Evolutionary conservation across 2,329 filamentous ascomycete genomes (phyloP).

Genomic region (Fusarium oligoseptatum): DNA sequence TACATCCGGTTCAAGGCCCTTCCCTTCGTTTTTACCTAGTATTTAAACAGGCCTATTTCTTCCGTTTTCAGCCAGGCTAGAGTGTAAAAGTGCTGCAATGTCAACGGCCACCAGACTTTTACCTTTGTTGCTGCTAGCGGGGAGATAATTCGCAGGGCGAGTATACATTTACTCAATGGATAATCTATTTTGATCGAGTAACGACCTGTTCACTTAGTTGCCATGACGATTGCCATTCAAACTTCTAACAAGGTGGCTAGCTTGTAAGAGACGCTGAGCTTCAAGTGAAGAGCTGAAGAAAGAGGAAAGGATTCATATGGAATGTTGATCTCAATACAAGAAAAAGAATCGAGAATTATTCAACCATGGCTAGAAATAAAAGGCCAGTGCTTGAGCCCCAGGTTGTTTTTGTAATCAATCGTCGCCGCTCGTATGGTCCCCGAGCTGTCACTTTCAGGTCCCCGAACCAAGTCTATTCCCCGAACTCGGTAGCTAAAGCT

Average conservation of each 20-base stretch:
- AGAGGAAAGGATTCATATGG: neutral
- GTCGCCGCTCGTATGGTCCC: neutral
- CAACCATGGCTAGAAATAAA: neutral
- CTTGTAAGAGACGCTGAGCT: neutral
- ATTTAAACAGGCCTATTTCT: neutral
- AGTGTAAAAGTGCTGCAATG: neutral
- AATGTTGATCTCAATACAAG: neutral
- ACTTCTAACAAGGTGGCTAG: neutral
- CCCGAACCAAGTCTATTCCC: neutral
- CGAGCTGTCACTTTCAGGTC: constrained; percentile 2
- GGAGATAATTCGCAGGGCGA: neutral
- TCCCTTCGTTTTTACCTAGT: neutral
- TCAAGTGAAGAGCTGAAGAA: too few relatives aligned
- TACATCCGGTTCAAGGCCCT: neutral
- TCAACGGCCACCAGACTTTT: neutral
- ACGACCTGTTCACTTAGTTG: neutral
- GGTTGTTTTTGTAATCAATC: constrained; percentile 7
- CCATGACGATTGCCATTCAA: too few relatives aligned
- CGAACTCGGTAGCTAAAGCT: neutral
- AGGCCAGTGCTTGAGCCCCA: neutral
- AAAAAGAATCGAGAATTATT: neutral
- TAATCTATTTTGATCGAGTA: neutral
- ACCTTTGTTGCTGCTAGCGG: neutral
- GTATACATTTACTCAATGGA: neutral
- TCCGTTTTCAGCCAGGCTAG: neutral